A percentile compares a stretch with the other conserved stretches of the same genome.
Evolutionary conservation across 2,329 filamentous ascomycete species (phyloP).

Genomic region (Diaporthe sp.): DNA sequence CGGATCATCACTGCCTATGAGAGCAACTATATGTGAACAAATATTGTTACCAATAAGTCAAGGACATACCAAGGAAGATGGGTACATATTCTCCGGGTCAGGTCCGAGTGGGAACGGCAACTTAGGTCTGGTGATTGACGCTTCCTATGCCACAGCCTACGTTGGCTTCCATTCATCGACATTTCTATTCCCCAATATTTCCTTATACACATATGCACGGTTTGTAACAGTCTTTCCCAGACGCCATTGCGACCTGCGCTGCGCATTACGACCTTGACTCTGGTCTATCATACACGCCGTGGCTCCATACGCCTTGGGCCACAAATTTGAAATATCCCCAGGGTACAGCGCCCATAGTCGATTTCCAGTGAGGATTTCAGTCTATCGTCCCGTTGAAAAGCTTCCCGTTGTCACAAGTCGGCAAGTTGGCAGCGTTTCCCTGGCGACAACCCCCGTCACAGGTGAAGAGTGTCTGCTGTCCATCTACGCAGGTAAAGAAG

Average conservation of each 20-base stretch:
- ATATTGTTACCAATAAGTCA: neutral
- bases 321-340: neutral
- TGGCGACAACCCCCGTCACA: slow-evolving; percentile 34
- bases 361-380: neutral
- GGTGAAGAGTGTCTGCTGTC: slow-evolving; percentile 31
- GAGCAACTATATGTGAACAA: neutral
- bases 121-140: neutral
- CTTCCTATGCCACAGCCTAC: neutral
- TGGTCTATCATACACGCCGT: neutral
- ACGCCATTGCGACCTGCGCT: neutral
- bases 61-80: neutral
- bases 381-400: slow-evolving; percentile 34
- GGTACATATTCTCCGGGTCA: neutral
- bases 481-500: slow-evolving; percentile 30
- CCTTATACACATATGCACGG: neutral
- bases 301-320: neutral
- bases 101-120: too few relatives aligned
- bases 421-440: slow-evolving; percentile 29
- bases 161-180: neutral
- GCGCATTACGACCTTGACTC: neutral
- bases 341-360: too few relatives aligned
- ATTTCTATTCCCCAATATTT: neutral
- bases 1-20: neutral
- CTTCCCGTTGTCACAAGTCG: slow-evolving; percentile 23
- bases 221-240: neutral